phyloP scores from a whole-genome alignment of 2,329 filamentous ascomycete species.

The Plectosphaerella plurivora region DNA sequence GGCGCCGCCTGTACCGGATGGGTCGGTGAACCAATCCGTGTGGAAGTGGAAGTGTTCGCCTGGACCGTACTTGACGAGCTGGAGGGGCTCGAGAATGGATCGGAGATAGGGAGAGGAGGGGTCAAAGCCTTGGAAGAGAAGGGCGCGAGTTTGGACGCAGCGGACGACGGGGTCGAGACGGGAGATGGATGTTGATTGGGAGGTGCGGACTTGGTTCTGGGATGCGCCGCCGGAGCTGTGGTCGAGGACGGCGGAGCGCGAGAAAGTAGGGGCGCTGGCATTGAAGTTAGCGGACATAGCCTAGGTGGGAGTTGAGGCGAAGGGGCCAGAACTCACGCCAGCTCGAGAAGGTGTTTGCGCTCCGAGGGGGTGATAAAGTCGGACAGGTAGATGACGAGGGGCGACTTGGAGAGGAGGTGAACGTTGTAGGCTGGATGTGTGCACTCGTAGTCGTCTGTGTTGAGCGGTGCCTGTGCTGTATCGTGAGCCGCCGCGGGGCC shows the following conservation, averaged over 20 bases:
- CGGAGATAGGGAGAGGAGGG: conserved; percentile 18
- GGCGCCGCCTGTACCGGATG: conserved; percentile 26
- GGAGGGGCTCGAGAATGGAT: conserved; percentile 38
- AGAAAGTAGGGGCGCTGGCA: conserved; percentile 35
- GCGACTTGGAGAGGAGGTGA: conserved; percentile 41
- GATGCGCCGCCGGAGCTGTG: conserved; percentile 21
- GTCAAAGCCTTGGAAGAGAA: conserved; percentile 39
- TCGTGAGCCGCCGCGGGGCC: neutral
- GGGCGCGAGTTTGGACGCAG: conserved; percentile 42
- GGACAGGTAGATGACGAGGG: conserved; percentile 44
- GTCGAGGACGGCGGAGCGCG: conserved; percentile 36
- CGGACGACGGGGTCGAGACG: conserved; percentile 34
- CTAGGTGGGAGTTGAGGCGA: neutral
- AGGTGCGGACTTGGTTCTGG: conserved; percentile 34
- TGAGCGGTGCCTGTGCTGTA: neutral
- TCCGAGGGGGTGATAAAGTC: conserved; percentile 39
- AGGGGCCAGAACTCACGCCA: conserved; percentile 27
- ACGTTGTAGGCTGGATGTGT: conserved; percentile 31
- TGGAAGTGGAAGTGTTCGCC: conserved; percentile 44
- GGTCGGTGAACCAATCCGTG: conserved; percentile 45
- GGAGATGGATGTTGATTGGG: conserved; percentile 39
- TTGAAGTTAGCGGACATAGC: conserved; percentile 4
- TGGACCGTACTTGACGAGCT: conserved; percentile 40
- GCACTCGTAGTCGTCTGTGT: conserved; percentile 14
- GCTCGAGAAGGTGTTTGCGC: conserved; percentile 32